A percentile compares a stretch with the other conserved stretches of the same genome.
Evolutionary conservation across 805 yeast species (phyloP).

Genomic region (Sugiyamaella smithiae): DNA sequence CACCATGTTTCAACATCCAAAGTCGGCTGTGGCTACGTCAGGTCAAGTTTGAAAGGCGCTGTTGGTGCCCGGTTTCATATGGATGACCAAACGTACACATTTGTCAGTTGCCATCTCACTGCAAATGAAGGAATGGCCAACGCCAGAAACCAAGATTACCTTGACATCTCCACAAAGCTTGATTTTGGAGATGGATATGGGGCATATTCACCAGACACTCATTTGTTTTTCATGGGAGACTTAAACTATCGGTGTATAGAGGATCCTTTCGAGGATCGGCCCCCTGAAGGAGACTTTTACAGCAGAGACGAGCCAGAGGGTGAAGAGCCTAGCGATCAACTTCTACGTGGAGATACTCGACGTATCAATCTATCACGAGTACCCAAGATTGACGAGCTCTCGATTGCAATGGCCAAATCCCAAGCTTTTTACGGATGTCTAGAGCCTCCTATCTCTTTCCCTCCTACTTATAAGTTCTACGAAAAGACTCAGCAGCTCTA

Average conservation of each 20-base stretch:
- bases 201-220: slow-evolving; percentile 50
- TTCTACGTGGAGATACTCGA: neutral
- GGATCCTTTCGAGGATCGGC: slow-evolving; percentile 24
- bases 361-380: neutral
- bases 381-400: slow-evolving; percentile 48
- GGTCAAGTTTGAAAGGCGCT: slow-evolving; percentile 73
- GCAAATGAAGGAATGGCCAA: slow-evolving; percentile 71
- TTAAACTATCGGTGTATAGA: slow-evolving; percentile 66
- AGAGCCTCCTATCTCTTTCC: slow-evolving; percentile 63
- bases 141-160: slow-evolving; percentile 53
- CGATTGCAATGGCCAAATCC: slow-evolving; percentile 39
- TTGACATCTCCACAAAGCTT: slow-evolving; percentile 49
- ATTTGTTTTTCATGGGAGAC: slow-evolving; percentile 79
- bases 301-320: neutral
- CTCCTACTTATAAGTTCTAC: slow-evolving; percentile 77
- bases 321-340: neutral
- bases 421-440: slow-evolving; percentile 58
- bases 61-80: slow-evolving; percentile 55
- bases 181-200: slow-evolving; percentile 58
- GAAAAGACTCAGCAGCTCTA: slow-evolving; percentile 48
- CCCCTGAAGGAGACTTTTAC: neutral
- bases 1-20: slow-evolving; percentile 20
- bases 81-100: slow-evolving; percentile 42
- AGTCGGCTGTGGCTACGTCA: slow-evolving; percentile 47
- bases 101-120: slow-evolving; percentile 67